phyloP scores from a whole-genome alignment of 2,329 filamentous ascomycete species.

The Cordyceps pruinosa region DNA sequence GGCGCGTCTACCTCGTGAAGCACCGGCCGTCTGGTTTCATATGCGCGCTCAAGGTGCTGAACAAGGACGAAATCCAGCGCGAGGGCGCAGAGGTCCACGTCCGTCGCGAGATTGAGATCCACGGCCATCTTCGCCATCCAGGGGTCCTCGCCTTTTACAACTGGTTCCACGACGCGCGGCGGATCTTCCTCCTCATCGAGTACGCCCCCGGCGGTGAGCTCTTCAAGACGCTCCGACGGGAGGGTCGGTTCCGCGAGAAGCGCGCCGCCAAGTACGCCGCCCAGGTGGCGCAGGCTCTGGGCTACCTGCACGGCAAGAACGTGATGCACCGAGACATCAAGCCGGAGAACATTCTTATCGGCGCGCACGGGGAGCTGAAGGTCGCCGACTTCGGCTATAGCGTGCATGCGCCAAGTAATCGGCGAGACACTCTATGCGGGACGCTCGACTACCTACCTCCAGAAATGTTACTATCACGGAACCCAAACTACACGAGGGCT shows the following conservation, averaged over 20 bases:
- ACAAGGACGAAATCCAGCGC: slow-evolving; percentile 75
- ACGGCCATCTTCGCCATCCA: slow-evolving; percentile 78
- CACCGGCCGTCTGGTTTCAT: slow-evolving; percentile 75
- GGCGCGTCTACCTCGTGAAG: slow-evolving; percentile 76
- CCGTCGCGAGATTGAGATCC: slow-evolving; percentile 81
- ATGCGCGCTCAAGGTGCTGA: slow-evolving; percentile 78
- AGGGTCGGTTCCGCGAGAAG: slow-evolving; percentile 75
- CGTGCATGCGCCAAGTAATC: slow-evolving; percentile 92
- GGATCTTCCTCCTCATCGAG: slow-evolving; percentile 81
- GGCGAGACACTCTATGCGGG: slow-evolving; percentile 91
- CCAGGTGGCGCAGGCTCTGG: slow-evolving; percentile 83
- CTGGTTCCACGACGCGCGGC: slow-evolving; percentile 84
- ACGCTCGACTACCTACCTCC: slow-evolving; percentile 96
- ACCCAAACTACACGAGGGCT: too few species aligned
- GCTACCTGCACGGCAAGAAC: slow-evolving; percentile 92
- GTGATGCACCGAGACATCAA: slow-evolving; percentile 98
- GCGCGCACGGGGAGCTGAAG: slow-evolving; percentile 96
- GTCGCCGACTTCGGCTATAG: slow-evolving; percentile 98
- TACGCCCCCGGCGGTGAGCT: slow-evolving; percentile 81
- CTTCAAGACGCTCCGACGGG: slow-evolving; percentile 77
- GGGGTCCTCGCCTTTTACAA: slow-evolving; percentile 80
- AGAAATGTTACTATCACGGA: slow-evolving; percentile 98
- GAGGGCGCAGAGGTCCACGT: slow-evolving; percentile 79
- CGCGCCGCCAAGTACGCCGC: slow-evolving; percentile 82
- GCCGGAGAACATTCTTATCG: slow-evolving; percentile 92